phyloP scores from a whole-genome alignment of 1,139 yeast genomes.

The Suzukiozyma palmioleophila region DNA sequence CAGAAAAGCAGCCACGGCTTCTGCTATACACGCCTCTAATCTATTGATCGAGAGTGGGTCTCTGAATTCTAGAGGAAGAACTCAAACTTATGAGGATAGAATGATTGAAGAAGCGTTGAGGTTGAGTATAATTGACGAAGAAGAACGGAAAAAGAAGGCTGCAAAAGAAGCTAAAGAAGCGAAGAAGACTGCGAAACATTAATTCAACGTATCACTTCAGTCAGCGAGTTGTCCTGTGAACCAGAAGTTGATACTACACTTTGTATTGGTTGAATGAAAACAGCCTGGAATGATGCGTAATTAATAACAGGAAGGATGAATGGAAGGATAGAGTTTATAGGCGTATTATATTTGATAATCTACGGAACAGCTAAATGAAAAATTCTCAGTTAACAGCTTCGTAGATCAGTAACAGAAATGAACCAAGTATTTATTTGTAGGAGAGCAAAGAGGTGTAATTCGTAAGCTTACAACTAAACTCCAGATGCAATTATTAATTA shows the following conservation, averaged over 20 bases:
- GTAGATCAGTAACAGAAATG: too few relatives aligned
- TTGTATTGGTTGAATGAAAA: neutral
- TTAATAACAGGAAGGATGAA: neutral
- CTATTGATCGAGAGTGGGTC: constrained; percentile 33
- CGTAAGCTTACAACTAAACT: too few relatives aligned
- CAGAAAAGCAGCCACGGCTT: constrained; percentile 87
- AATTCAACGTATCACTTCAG: too few relatives aligned
- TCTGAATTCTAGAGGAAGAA: constrained; percentile 11
- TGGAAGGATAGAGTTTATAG: too few relatives aligned
- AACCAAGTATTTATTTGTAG: too few relatives aligned
- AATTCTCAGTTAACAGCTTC: too few relatives aligned
- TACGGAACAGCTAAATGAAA: constrained; percentile 4
- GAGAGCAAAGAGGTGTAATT: too few relatives aligned
- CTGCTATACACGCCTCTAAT: constrained; percentile 85
- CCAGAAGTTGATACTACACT: too few relatives aligned
- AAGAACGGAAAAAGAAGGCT: constrained; percentile 41
- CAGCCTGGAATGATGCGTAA: neutral
- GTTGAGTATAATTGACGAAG: constrained; percentile 67
- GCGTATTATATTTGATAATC: too few relatives aligned
- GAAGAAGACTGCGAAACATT: too few relatives aligned
- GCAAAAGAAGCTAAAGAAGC: constrained; percentile 8
- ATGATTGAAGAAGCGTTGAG: constrained; percentile 85
- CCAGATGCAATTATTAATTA: too few relatives aligned
- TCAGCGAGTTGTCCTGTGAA: too few relatives aligned
- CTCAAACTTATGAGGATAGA: constrained; percentile 54